Evolutionary conservation across 2,329 filamentous ascomycete genomes (phyloP).

Genomic region (Sclerotiophoma versabilis): DNA sequence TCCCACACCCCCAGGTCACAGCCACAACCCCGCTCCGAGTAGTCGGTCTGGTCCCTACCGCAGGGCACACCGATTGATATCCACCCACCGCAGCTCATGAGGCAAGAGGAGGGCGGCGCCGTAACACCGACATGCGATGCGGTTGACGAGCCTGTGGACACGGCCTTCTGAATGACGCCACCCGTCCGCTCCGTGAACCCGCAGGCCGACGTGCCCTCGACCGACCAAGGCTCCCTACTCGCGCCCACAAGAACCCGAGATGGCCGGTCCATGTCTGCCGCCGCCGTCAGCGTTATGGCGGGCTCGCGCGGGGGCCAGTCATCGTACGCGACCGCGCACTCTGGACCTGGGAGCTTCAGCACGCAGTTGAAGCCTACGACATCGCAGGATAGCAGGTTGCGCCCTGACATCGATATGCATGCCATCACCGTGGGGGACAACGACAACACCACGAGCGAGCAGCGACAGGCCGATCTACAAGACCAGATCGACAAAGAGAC

Average conservation of each 20-base stretch:
- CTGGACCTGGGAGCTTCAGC: slow-evolving; percentile 80
- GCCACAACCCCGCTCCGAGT: slow-evolving; percentile 24
- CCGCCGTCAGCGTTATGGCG: slow-evolving; percentile 61
- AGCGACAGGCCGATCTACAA: slow-evolving; percentile 75
- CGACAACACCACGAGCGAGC: slow-evolving; percentile 68
- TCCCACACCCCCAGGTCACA: slow-evolving; percentile 19
- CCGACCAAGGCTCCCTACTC: slow-evolving; percentile 51
- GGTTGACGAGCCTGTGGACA: slow-evolving; percentile 44
- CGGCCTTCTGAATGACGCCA: slow-evolving; percentile 53
- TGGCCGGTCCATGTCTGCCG: slow-evolving; percentile 63
- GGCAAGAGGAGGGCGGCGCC: slow-evolving; percentile 40
- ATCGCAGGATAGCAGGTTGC: slow-evolving; percentile 67
- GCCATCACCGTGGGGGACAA: slow-evolving; percentile 65
- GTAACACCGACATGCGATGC: slow-evolving; percentile 46
- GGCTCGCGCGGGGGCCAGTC: slow-evolving; percentile 69
- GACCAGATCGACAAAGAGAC: slow-evolving; percentile 92
- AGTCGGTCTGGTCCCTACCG: slow-evolving; percentile 21
- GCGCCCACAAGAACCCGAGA: slow-evolving; percentile 58
- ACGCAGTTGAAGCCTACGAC: slow-evolving; percentile 79
- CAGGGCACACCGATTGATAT: slow-evolving; percentile 23
- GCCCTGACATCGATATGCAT: slow-evolving; percentile 64
- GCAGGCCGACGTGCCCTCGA: slow-evolving; percentile 44
- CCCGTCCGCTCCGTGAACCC: slow-evolving; percentile 51
- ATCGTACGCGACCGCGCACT: slow-evolving; percentile 70
- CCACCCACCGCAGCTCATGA: slow-evolving; percentile 41